These are phyloP conservation scores for Talaromyces sp. DNA, from an alignment of 2,329 filamentous ascomycete genomes.

Conservation along the genomic window DNA sequence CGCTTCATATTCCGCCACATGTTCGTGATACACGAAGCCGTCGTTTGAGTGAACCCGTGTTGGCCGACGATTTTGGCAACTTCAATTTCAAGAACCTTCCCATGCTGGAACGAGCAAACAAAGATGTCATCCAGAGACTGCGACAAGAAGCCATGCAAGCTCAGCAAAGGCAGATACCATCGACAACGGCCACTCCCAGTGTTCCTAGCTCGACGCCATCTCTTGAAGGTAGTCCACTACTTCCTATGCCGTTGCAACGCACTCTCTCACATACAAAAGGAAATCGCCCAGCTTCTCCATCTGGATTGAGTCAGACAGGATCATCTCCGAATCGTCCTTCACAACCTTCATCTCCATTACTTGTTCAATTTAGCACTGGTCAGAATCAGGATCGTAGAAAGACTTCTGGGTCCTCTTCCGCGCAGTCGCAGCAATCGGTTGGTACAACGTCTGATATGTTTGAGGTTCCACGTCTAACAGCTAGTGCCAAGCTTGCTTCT, in stretches of 20 bases:
- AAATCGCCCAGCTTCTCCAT: slow-evolving; percentile 82
- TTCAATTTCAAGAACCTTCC: slow-evolving; percentile 98
- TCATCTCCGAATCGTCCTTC: slow-evolving; percentile 84
- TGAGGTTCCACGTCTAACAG: slow-evolving; percentile 62
- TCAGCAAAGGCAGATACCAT: slow-evolving; percentile 51
- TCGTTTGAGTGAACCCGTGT: slow-evolving; percentile 83
- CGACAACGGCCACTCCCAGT: slow-evolving; percentile 27
- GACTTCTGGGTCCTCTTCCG: slow-evolving; percentile 84
- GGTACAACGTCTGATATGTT: slow-evolving; percentile 66
- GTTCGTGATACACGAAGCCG: slow-evolving; percentile 86
- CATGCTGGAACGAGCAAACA: slow-evolving; percentile 95
- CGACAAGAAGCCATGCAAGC: slow-evolving; percentile 82
- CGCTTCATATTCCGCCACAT: slow-evolving; percentile 91
- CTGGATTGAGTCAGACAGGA: slow-evolving; percentile 71
- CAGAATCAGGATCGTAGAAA: slow-evolving; percentile 82
- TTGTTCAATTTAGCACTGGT: slow-evolving; percentile 92
- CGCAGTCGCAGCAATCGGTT: slow-evolving; percentile 73
- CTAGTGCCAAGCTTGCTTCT: slow-evolving; percentile 50
- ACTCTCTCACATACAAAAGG: slow-evolving; percentile 80
- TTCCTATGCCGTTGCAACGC: slow-evolving; percentile 75
- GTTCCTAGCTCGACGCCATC: slow-evolving; percentile 58
- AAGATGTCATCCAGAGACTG: slow-evolving; percentile 95
- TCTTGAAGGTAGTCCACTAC: slow-evolving; percentile 78
- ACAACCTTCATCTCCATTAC: slow-evolving; percentile 79
- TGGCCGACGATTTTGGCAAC: slow-evolving; percentile 87